These are phyloP conservation scores for Colletotrichum echinochloae DNA, from an alignment of 2,329 filamentous ascomycete genomes.

Conservation along the genomic window DNA sequence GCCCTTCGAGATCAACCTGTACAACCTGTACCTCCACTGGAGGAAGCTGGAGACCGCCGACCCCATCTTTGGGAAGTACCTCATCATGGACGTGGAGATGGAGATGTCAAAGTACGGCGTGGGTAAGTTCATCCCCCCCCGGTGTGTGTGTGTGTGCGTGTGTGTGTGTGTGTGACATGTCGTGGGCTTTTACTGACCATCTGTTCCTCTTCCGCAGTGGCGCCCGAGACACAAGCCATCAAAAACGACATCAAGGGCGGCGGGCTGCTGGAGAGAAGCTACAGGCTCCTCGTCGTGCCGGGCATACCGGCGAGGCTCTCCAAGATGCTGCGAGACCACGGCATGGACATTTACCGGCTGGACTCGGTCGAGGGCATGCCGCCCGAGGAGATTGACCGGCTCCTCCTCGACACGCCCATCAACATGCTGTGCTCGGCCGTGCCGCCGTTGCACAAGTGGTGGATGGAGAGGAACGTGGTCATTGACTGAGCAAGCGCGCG, in stretches of 20 bases:
- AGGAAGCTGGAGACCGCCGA: conserved; percentile 28
- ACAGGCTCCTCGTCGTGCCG: neutral
- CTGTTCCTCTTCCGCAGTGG: neutral
- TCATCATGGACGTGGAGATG: conserved; percentile 8
- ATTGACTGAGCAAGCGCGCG: too few relatives aligned
- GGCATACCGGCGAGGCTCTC: conserved; percentile 11
- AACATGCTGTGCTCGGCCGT: conserved; percentile 27
- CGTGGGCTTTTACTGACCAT: neutral
- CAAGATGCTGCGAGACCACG: conserved; percentile 1
- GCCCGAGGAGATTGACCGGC: conserved; percentile 20
- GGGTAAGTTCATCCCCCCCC: neutral
- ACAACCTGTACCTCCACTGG: conserved; percentile 27
- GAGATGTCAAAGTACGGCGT: conserved; percentile 28
- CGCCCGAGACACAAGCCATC: neutral
- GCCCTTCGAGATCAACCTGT: conserved; percentile 27
- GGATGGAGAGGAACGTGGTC: conserved; percentile 1
- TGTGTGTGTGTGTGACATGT: neutral
- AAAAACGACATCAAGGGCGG: neutral
- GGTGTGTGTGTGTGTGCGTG: neutral
- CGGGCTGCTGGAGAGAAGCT: conserved; percentile 22
- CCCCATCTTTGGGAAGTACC: conserved; percentile 18
- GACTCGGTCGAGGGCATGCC: conserved; percentile 8
- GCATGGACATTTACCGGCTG: conserved; percentile 2
- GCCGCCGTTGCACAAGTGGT: conserved; percentile 22
- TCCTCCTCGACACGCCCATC: conserved; percentile 30